These are phyloP conservation scores for Starmerella sp. DNA, from an alignment of 805 yeast species.

Conservation along the genomic window DNA sequence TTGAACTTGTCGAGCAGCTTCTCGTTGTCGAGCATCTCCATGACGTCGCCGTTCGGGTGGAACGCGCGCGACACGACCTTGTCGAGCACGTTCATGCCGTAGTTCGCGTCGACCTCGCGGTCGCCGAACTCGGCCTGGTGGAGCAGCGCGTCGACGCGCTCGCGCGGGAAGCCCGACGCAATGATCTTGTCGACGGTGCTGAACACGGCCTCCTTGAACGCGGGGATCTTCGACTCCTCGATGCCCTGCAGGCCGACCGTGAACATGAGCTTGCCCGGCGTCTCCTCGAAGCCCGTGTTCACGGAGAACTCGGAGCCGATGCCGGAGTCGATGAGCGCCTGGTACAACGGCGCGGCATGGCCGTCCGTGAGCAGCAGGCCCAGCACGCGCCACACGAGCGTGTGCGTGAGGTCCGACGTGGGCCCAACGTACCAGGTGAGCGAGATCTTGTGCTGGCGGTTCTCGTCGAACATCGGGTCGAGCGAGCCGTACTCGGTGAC, in stretches of 20 bases:
- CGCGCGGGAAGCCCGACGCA: slow-evolving; percentile 38
- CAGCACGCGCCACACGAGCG: slow-evolving; percentile 61
- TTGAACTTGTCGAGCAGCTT: slow-evolving; percentile 48
- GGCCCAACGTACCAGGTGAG: slow-evolving; percentile 80
- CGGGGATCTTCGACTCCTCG: slow-evolving; percentile 34
- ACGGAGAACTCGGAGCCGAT: slow-evolving; percentile 76
- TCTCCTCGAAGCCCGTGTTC: slow-evolving; percentile 76
- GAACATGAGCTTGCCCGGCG: slow-evolving; percentile 64
- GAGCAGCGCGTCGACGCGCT: slow-evolving; percentile 70
- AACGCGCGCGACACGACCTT: slow-evolving; percentile 78
- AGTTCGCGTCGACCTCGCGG: slow-evolving; percentile 80
- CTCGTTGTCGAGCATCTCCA: slow-evolving; percentile 56
- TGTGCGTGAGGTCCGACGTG: slow-evolving; percentile 55
- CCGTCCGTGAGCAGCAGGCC: slow-evolving; percentile 73
- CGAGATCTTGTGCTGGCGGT: slow-evolving; percentile 63
- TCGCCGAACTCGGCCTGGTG: slow-evolving; percentile 78
- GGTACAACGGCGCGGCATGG: slow-evolving; percentile 82
- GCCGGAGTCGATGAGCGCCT: slow-evolving; percentile 74
- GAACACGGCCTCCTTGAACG: slow-evolving; percentile 39
- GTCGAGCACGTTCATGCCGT: slow-evolving; percentile 69
- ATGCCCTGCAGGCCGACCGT: slow-evolving; percentile 81
- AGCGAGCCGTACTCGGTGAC: slow-evolving; percentile 57
- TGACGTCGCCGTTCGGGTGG: slow-evolving; percentile 59
- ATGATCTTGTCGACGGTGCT: slow-evolving; percentile 38
- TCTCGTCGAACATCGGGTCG: slow-evolving; percentile 62